These are phyloP conservation scores for Aspergillus fischeri DNA, from an alignment of 2,329 filamentous ascomycete genomes.

Conservation along the genomic window DNA sequence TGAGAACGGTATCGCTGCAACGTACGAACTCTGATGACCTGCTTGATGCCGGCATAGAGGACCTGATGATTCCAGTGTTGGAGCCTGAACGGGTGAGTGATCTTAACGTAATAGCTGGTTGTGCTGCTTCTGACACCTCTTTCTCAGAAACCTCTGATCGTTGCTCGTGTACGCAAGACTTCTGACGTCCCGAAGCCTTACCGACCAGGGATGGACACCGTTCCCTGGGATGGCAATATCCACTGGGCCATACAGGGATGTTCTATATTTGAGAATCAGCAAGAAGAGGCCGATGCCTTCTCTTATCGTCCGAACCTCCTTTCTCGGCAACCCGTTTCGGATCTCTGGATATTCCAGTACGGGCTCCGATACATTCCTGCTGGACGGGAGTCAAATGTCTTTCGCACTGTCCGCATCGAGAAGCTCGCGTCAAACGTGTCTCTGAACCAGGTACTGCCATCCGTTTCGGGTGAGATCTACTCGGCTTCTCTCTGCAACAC, in stretches of 20 bases:
- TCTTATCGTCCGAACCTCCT: constrained; percentile 7
- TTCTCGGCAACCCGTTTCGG: constrained; percentile 4
- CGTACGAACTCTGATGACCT: not conserved
- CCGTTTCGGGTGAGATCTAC: constrained; percentile 24
- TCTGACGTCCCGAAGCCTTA: not conserved
- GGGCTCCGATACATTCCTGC: constrained; percentile 29
- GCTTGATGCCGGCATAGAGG: constrained; percentile 10
- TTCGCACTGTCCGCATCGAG: constrained; percentile 28
- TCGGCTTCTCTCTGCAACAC: constrained; percentile 29
- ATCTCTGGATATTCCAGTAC: constrained; percentile 26
- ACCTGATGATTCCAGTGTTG: constrained; percentile 10
- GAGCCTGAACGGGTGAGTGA: constrained; percentile 11
- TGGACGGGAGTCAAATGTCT: constrained; percentile 17
- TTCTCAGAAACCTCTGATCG: not conserved
- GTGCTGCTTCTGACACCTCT: not conserved
- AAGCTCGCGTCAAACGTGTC: constrained; percentile 20
- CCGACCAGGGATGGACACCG: not conserved
- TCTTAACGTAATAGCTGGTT: not conserved
- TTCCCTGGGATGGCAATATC: constrained; percentile 21
- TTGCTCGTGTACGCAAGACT: not conserved
- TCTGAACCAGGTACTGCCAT: constrained; percentile 22
- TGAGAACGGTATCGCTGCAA: not conserved
- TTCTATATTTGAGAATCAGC: constrained; percentile 18
- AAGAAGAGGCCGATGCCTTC: constrained; percentile 19
- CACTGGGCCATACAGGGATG: constrained; percentile 17